These are phyloP conservation scores for Viridothelium virens DNA, from an alignment of 495 filamentous ascomycete genomes.

Conservation along the genomic window DNA sequence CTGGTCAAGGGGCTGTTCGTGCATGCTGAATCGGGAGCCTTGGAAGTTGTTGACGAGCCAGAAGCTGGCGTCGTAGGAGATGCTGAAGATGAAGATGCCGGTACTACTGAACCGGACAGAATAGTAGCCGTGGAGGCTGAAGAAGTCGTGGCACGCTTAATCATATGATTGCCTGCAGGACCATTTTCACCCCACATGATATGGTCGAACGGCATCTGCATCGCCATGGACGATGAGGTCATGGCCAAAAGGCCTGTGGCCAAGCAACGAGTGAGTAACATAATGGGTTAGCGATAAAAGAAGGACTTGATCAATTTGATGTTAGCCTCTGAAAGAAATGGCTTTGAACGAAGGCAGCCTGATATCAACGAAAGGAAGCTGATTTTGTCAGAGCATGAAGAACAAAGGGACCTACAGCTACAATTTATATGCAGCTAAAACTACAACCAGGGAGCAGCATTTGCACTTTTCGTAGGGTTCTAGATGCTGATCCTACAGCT, in stretches of 20 bases:
- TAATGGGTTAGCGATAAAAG: not conserved
- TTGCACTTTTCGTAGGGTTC: not conserved
- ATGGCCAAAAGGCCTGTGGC: not conserved
- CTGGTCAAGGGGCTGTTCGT: slow-evolving; percentile 23
- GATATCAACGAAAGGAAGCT: not conserved
- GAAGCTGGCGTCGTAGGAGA: not conserved
- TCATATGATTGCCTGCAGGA: not conserved
- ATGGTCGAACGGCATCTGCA: slow-evolving; percentile 1
- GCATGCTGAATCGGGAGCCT: slow-evolving; percentile 16
- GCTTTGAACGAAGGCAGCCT: not conserved
- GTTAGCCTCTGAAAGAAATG: not conserved
- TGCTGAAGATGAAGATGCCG: slow-evolving; percentile 1
- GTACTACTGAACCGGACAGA: not conserved
- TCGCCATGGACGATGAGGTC: not conserved
- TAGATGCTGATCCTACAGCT: not conserved
- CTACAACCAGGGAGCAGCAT: not conserved
- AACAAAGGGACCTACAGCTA: not conserved
- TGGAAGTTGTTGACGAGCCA: not conserved
- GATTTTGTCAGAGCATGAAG: not conserved
- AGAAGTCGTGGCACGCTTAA: not conserved
- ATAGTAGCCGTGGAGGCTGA: not conserved
- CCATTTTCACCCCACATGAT: not conserved
- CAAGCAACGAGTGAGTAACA: not conserved
- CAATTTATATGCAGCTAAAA: not conserved
- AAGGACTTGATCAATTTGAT: not conserved